phyloP scores from a whole-genome alignment of 2,329 filamentous ascomycete species.

The Seiridium cupressi region DNA sequence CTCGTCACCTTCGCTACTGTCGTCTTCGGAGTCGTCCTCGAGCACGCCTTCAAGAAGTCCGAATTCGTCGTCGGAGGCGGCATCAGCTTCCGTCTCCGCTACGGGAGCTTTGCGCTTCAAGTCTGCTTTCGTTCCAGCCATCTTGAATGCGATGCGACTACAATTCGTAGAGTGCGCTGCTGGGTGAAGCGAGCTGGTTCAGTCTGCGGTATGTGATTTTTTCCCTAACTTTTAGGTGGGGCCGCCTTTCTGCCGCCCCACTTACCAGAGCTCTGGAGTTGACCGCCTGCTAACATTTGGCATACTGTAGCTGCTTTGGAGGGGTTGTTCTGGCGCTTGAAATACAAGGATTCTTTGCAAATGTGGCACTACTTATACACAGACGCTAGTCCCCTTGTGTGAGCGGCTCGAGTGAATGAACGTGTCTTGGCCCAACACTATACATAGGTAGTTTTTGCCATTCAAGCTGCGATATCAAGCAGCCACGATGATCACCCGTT shows the following conservation, averaged over 20 bases:
- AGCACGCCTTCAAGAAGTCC: slow-evolving; percentile 55
- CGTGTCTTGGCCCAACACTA: too few relatives aligned
- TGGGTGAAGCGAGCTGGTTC: not conserved
- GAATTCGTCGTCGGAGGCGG: slow-evolving; percentile 61
- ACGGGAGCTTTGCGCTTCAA: slow-evolving; percentile 67
- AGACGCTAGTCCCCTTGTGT: too few relatives aligned
- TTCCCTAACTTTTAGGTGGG: slow-evolving; percentile 1
- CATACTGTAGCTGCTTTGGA: not conserved
- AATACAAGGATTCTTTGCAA: too few relatives aligned
- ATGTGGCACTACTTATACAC: too few relatives aligned
- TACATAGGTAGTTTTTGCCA: too few relatives aligned
- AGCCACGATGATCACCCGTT: too few relatives aligned
- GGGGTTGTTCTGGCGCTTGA: not conserved
- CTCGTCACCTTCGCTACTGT: slow-evolving; percentile 49
- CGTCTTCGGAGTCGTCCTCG: slow-evolving; percentile 56
- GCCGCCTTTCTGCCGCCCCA: slow-evolving; percentile 1
- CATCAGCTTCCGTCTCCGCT: slow-evolving; percentile 47
- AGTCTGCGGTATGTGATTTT: not conserved
- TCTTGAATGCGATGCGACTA: slow-evolving; percentile 19
- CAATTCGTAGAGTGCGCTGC: not conserved
- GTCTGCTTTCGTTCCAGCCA: slow-evolving; percentile 38
- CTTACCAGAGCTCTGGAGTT: not conserved
- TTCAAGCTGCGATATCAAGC: too few relatives aligned
- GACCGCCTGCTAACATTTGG: not conserved
- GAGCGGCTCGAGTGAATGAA: too few relatives aligned